Percentiles rank a stretch among this genome's conserved stretches.
Conservation (phyloP, 176 grass and related monocot genomes). For the Canna indica region DNA sequence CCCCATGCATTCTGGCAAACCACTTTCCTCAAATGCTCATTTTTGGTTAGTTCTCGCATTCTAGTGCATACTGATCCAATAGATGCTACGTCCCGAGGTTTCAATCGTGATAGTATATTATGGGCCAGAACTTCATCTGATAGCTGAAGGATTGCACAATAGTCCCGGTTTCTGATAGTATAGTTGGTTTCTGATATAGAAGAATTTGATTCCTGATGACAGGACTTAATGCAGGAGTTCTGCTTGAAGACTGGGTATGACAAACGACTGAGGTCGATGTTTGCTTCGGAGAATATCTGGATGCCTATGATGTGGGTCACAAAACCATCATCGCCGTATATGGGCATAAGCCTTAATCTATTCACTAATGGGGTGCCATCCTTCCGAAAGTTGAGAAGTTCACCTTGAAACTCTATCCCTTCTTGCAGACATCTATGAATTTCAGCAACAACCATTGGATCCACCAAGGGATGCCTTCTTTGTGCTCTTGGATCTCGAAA, state of each 20-base stretch:
- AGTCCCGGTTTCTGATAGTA: slow-evolving; percentile 22
- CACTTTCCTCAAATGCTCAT: slow-evolving; percentile 79
- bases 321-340: slow-evolving; percentile 52
- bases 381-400: slow-evolving; percentile 88
- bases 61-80: slow-evolving; percentile 81
- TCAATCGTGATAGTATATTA: slow-evolving; percentile 72
- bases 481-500: slow-evolving; percentile 73
- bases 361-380: slow-evolving; percentile 77
- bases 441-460: slow-evolving; percentile 75
- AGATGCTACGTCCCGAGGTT: slow-evolving; percentile 75
- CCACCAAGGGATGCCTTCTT: slow-evolving; percentile 78
- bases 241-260: slow-evolving; percentile 86
- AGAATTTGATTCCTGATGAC: slow-evolving; percentile 25
- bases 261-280: slow-evolving; percentile 45
- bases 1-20: slow-evolving; percentile 97
- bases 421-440: slow-evolving; percentile 61
- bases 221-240: slow-evolving; percentile 28
- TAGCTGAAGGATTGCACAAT: slow-evolving; percentile 65
- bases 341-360: slow-evolving; percentile 63
- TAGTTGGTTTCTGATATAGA: slow-evolving; percentile 10
- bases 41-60: slow-evolving; percentile 74
- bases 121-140: slow-evolving; percentile 96
- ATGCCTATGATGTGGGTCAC: slow-evolving; percentile 88
- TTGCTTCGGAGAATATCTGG: slow-evolving; percentile 68
- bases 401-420: slow-evolving; percentile 75